phyloP scores from a whole-genome alignment of 495 filamentous ascomycete genomes.

The Aspergillus egyptiacus region DNA sequence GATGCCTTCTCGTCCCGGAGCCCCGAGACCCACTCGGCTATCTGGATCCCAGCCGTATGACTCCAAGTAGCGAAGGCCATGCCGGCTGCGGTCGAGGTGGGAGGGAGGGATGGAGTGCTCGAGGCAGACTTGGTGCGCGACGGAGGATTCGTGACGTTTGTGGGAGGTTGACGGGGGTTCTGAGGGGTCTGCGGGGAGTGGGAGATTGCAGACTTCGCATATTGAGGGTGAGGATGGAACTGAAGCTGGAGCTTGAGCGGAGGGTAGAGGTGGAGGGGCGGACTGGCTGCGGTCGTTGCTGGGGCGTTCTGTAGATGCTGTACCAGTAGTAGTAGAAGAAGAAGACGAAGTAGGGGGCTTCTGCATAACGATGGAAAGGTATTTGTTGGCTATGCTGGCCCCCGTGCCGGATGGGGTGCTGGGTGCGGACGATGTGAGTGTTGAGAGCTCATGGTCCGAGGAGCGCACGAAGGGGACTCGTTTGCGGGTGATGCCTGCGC shows the following conservation, averaged over 20 bases:
- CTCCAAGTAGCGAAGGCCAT: slow-evolving; percentile 68
- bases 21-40: slow-evolving; percentile 64
- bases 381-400: slow-evolving; percentile 57
- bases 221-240: neutral
- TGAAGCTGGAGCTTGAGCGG: neutral
- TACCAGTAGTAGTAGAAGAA: slow-evolving; percentile 9
- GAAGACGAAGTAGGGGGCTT: slow-evolving; percentile 19
- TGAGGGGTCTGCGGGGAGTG: slow-evolving; percentile 32
- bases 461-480: slow-evolving; percentile 77
- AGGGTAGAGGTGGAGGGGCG: neutral
- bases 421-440: slow-evolving; percentile 29
- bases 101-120: slow-evolving; percentile 81
- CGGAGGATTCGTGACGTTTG: slow-evolving; percentile 58
- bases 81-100: slow-evolving; percentile 67
- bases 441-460: slow-evolving; percentile 41
- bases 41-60: slow-evolving; percentile 88
- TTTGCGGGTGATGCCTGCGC: slow-evolving; percentile 69
- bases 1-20: slow-evolving; percentile 61
- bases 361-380: slow-evolving; percentile 65
- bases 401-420: slow-evolving; percentile 21
- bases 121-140: slow-evolving; percentile 78
- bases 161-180: slow-evolving; percentile 7
- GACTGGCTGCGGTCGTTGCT: slow-evolving; percentile 5
- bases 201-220: slow-evolving; percentile 58
- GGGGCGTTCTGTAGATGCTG: neutral